phyloP scores from a whole-genome alignment of 805 yeast species.

The Yarrowia divulgata region DNA sequence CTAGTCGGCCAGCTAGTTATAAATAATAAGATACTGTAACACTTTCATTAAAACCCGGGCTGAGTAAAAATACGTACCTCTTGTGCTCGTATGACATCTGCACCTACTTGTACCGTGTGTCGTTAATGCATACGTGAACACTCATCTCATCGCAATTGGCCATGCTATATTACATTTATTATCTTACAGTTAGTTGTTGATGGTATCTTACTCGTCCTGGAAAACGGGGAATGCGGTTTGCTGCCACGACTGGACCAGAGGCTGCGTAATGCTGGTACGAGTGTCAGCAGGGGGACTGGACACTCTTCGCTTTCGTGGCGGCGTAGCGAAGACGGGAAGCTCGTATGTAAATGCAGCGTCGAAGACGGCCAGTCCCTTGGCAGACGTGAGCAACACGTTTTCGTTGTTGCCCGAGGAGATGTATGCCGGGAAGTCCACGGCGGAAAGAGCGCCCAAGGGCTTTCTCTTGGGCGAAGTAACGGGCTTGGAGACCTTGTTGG shows the following conservation, averaged over 20 bases:
- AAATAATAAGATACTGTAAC: background rate
- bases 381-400: slow-evolving; percentile 19
- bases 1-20: background rate
- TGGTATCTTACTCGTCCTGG: slow-evolving; percentile 18
- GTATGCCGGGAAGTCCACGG: slow-evolving; percentile 27
- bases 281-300: slow-evolving; percentile 24
- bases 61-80: too few relatives aligned
- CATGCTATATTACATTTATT: slow-evolving; percentile 21
- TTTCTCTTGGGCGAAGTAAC: slow-evolving; percentile 20
- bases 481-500: slow-evolving; percentile 29
- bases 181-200: slow-evolving; percentile 23
- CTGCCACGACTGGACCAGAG: slow-evolving; percentile 30
- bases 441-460: slow-evolving; percentile 8
- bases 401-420: slow-evolving; percentile 13
- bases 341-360: slow-evolving; percentile 31
- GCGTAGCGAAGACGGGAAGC: slow-evolving; percentile 35
- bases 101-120: background rate
- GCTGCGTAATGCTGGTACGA: slow-evolving; percentile 26
- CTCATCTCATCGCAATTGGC: background rate
- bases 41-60: background rate
- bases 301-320: slow-evolving; percentile 36
- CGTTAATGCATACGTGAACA: too few relatives aligned
- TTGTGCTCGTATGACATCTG: too few relatives aligned
- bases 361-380: slow-evolving; percentile 18
- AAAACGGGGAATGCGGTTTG: slow-evolving; percentile 27